Base-by-base conservation (phyloP, 371 early-diverging fungal genomes). In the Mucor mucedo region DNA sequence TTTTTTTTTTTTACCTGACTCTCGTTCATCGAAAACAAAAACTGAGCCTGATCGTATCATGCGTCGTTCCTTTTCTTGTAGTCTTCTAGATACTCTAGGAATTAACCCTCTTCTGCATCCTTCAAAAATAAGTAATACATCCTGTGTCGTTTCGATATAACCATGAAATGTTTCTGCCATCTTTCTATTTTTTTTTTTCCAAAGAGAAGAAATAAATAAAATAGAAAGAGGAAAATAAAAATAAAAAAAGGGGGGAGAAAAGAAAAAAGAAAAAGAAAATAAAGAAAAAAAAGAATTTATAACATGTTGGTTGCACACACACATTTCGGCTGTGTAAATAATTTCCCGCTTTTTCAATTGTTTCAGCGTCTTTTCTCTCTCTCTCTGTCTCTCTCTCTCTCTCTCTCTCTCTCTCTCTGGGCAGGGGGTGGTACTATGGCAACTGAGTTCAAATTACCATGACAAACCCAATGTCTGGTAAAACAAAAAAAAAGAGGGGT, bases 1-100 rank as follows among this genome's bases (percentile, higher is more conserved):
- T 47, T 4, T 54, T 42, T 16, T 45, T 27, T 13, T 38, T 14
- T 64, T 91, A 55, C 92, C 89, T 39, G 88, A 85, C 67, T 92
- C 92, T 55, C 85, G 83, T 70, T 92, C 91, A 66, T 89, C 89
- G 81, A 88, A 91, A 14, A 91, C 85, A 67, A 89, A 92, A 5
- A 90, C 86, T 0, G 91, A 85, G 7, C 91, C 91, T 4, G 91
- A 88, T 41, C 73, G 74, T 60, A 92, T 87, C 57, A 80, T 79
- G 53, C 76, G 75, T 35, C 92, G 85, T 64, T 92, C 91, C 48
- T 80, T 80, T 56, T 91, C 91, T 62, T 87, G 84, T 27, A 91
- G 74, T 39, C 92, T 83, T 47, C 91, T 80, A 58, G 82, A 84
- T 35, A 91, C 85, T 58, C 90, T 77, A 10, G 85, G 82, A 32